A percentile compares a stretch with the other conserved stretches of the same genome.
Conservation (phyloP, 148 eudicot genomes). For the Camellia lanceoleosa region DNA sequence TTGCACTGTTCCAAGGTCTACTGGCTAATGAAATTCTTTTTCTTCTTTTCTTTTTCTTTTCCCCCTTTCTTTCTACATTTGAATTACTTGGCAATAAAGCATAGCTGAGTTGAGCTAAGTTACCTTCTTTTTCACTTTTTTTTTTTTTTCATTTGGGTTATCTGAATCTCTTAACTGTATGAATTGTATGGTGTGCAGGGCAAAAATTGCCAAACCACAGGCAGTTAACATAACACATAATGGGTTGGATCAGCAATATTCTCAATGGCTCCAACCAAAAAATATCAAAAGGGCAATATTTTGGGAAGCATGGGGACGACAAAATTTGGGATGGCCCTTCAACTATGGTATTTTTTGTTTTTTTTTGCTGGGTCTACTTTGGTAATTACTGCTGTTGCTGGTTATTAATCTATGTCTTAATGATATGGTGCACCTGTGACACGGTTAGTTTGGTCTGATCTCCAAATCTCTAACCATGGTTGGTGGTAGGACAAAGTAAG, state of each 20-base stretch:
- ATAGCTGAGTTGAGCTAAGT: neutral
- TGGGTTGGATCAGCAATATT: constrained; percentile 92
- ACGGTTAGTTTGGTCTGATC: neutral
- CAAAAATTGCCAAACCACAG: constrained; percentile 24
- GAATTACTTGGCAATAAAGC: neutral
- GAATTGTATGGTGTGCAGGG: constrained; percentile 19
- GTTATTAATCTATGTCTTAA: neutral
- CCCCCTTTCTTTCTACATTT: neutral
- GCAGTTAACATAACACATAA: constrained; percentile 24
- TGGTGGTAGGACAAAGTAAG: neutral
- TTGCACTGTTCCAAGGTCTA: constrained; percentile 1
- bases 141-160: neutral
- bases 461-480: neutral
- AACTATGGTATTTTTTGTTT: constrained; percentile 17
- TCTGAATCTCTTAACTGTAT: neutral
- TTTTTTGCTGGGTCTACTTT: neutral
- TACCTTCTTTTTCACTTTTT: neutral
- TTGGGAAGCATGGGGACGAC: constrained; percentile 12
- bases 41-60: neutral
- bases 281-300: constrained; percentile 58
- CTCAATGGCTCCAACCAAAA: constrained; percentile 62
- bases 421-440: neutral
- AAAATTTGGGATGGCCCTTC: constrained; percentile 5
- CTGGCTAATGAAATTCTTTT: neutral
- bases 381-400: constrained; percentile 5